Evolutionary conservation across 1,284 basidiomycete genomes (phyloP).

Genomic region (Apiotrichum montevideense): DNA sequence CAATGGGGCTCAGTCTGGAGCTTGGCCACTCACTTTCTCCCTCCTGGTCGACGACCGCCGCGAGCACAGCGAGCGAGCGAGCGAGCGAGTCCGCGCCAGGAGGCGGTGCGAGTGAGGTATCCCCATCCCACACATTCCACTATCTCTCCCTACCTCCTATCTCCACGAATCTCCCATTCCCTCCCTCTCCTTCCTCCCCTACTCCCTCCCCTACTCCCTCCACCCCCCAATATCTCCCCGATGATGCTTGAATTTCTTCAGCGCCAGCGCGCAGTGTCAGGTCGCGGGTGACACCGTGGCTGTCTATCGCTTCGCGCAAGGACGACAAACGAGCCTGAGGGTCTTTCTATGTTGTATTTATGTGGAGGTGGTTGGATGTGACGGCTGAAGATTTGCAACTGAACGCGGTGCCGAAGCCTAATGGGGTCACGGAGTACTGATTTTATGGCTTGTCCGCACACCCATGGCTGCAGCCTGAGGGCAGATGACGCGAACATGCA

Average conservation of each 20-base stretch:
- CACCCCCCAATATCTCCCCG: constrained; percentile 22
- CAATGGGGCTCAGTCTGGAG: constrained; percentile 47
- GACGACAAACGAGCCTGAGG: constrained; percentile 44
- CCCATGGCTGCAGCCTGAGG: too few relatives aligned
- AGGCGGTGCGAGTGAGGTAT: neutral
- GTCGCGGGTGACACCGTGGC: constrained; percentile 33
- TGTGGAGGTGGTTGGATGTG: neutral
- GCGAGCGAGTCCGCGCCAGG: neutral
- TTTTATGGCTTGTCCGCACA: too few relatives aligned
- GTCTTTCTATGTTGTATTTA: constrained; percentile 9
- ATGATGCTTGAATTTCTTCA: constrained; percentile 48
- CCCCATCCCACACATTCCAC: constrained; percentile 1
- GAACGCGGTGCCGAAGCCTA: too few relatives aligned
- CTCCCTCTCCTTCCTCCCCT: neutral
- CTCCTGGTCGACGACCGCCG: constrained; percentile 7
- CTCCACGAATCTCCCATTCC: neutral
- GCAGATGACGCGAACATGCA: too few relatives aligned
- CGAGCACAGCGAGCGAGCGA: too few relatives aligned
- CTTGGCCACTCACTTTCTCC: constrained; percentile 24
- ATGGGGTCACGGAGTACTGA: too few relatives aligned
- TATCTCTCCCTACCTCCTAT: neutral
- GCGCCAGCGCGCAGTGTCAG: constrained; percentile 39
- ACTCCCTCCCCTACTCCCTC: neutral
- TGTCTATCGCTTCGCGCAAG: constrained; percentile 30
- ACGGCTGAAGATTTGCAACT: too few relatives aligned